These are phyloP conservation scores for Cryptomeria japonica DNA, from an alignment of 75 land plant genomes.

Conservation along the genomic window DNA sequence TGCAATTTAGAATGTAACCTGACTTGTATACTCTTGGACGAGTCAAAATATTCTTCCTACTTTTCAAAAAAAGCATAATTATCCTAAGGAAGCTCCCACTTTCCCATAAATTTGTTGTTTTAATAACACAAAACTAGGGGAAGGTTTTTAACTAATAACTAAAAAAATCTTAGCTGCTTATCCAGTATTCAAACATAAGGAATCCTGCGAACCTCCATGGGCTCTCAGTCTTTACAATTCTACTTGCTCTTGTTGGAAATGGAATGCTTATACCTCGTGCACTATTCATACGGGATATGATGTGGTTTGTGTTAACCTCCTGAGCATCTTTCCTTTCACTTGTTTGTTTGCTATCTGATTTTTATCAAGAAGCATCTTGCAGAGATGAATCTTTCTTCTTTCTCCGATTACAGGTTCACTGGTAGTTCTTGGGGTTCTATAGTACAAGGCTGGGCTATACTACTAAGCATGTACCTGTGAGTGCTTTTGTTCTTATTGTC, in stretches of 20 bases:
- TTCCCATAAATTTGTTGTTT: no score
- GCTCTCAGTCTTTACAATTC: slow-evolving; percentile 36
- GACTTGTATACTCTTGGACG: slow-evolving; percentile 2
- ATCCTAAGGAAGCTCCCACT: no score
- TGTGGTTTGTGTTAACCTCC: slow-evolving; percentile 23
- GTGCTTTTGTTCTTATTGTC: slow-evolving; percentile 2
- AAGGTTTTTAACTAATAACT: not conserved
- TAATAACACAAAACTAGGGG: no score
- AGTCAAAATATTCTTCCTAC: not conserved
- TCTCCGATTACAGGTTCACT: slow-evolving; percentile 19
- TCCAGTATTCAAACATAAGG: slow-evolving; percentile 36
- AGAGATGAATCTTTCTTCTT: not conserved
- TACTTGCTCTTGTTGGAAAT: slow-evolving; percentile 44
- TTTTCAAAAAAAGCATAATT: not conserved
- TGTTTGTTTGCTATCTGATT: not conserved
- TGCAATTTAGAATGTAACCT: not conserved
- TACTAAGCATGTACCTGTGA: slow-evolving; percentile 34
- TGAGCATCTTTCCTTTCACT: not conserved
- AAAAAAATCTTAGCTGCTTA: slow-evolving; percentile 3
- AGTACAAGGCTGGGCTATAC: slow-evolving; percentile 29
- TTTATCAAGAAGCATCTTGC: slow-evolving; percentile 4
- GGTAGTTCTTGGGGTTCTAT: slow-evolving; percentile 33
- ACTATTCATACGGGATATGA: slow-evolving; percentile 25
- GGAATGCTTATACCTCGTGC: slow-evolving; percentile 29
- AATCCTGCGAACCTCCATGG: slow-evolving; percentile 40